Evolutionary conservation across 1,284 basidiomycete species (phyloP), one percentile per base, ranked within the genome.

Genomic region (Austroboletus niveus): DNA sequence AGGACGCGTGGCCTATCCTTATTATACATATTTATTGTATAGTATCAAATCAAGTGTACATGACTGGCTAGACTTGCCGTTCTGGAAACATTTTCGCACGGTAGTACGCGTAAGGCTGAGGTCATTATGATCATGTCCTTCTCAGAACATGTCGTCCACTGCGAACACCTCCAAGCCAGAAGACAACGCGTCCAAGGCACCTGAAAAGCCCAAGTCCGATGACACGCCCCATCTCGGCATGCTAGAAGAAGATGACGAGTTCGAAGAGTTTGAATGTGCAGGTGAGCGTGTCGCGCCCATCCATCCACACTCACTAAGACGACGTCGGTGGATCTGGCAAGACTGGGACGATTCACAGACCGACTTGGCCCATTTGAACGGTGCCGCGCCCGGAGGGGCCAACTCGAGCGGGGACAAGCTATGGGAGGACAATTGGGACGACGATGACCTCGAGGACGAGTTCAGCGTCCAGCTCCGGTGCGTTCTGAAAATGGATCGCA

Each of bases 341-440:
- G 90, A 93, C 63, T 92, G 92, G 91, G 85, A 92, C 52, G 88
- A 93, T 61, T 82, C 86, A 0, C 79, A 91, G 60, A 92, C 91
- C 5, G 85, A 90, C 64, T 70, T 93, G 27, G 85, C 87, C 8
- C 87, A 92, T 66, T 71, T 92, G 41, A 80, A 79, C 49, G 85
- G 85, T n/a, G 75, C 80, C 12, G 79, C 81, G 20, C 87, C 86
- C 3, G 87, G 85, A 4, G 82, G 77, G 22, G 85, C 87, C 11
- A 87, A 84, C 64, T 84, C 85, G 24, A 83, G 81, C 38, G 85
- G 85, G 11, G 83, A 91, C 69, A 91, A 94, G 66, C 76, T 98
- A 31, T 99, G 96, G 96, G 95, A 98, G 76, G 96, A 98, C 65
- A 98, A 98, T 70, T 99, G 96, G 96, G 96, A 99, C 65, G 96